These are phyloP conservation scores for Brasilioporus rufonigricans DNA, from an alignment of 768 basidiomycete genomes.

Conservation along the genomic window DNA sequence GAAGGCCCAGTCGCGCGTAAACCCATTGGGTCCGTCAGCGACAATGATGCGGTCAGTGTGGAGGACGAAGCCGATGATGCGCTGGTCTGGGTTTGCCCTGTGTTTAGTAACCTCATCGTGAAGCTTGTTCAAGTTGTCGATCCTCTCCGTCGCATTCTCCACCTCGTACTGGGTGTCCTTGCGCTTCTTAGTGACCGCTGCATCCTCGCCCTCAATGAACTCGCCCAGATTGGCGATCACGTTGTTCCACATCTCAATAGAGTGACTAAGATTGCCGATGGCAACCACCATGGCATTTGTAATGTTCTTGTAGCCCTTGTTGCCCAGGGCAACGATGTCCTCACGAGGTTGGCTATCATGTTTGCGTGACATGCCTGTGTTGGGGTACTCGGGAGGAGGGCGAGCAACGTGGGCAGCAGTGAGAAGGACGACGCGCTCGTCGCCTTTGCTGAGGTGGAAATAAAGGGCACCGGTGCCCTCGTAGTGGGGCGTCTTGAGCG, in stretches of 20 bases:
- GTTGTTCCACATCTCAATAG: neutral
- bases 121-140: neutral
- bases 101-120: neutral
- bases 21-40: neutral
- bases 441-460: neutral
- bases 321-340: neutral
- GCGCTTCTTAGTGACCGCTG: neutral
- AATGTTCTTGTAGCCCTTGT: neutral
- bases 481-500: neutral
- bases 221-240: neutral
- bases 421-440: neutral
- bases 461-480: constrained; percentile 1
- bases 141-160: neutral
- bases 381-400: neutral
- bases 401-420: neutral
- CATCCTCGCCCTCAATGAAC: neutral
- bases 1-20: neutral
- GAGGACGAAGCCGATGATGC: neutral
- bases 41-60: neutral
- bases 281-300: neutral
- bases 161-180: neutral
- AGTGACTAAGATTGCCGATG: neutral
- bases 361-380: neutral
- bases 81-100: neutral
- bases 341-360: neutral